Base-by-base conservation (phyloP, 2,329 filamentous ascomycete genomes). In the Plectosphaerella plurivora region DNA sequence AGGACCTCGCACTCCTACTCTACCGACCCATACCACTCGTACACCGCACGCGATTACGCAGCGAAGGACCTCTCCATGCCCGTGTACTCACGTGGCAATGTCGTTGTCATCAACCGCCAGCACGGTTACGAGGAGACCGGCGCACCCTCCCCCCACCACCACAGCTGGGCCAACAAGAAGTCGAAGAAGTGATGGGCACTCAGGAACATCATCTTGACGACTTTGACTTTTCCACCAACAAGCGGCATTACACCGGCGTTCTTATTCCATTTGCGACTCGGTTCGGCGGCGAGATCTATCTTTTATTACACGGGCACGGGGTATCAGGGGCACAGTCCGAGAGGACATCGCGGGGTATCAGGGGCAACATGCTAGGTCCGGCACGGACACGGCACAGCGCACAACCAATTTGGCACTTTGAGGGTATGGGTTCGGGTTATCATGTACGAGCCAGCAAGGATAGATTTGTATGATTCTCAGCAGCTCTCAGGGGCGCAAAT, bases 61-160 rank as follows among this genome's bases (percentile, higher is more conserved):
- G 62, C 68, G 53, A 53, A 65, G 68, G 59, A 60, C 20, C 54
- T 52, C 42, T 35, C 25, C 33, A 22, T 60, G 22, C 63, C 66
- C 50, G 64, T 67, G 50, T 60, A 57, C 55, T 58, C 66, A 48
- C 52, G 65, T 65, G 59, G 58, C 42, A 55, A 51, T 42, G 63
- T 59, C 58, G 53, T 59, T n/a, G 57, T 72, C 51, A 59, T 68
- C 58, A 66, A 67, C 59, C 66, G 69, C 59, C 52, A 60, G 53
- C 64, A 62, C 50, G 56, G 60, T 9, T 54, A 51, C 47, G 66
- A 64, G 36, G 68, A 71, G n/a, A 48, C 54, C 45, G 51, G 53
- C 49, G 64, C 62, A 6, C 69, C 68, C 4, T 60, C 54, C n/a
- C 66, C 66, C 9, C 51, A 55, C 18, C 67, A 68, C 45, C 51